These are phyloP conservation scores for Vigna radiata DNA, from an alignment of 306 rosid genomes.

Conservation along the genomic window DNA sequence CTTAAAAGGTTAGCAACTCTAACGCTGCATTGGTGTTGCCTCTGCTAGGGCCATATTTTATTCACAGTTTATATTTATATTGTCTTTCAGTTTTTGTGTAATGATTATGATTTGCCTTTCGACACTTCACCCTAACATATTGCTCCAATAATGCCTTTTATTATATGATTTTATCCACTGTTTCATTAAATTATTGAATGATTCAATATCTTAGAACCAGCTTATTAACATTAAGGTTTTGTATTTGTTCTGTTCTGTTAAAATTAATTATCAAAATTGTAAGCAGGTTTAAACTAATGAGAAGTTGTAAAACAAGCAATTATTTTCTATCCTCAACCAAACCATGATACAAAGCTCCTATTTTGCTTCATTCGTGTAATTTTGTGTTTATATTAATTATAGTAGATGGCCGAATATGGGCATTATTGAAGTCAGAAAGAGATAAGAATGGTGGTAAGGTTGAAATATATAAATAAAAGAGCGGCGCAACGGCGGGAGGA, in stretches of 20 bases:
- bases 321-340: no score
- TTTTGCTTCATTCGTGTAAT: no score
- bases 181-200: constrained; percentile 3
- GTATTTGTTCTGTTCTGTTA: background rate
- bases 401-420: background rate
- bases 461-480: background rate
- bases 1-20: constrained; percentile 20
- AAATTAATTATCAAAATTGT: background rate
- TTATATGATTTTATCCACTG: constrained; percentile 17
- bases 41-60: background rate
- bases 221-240: no score
- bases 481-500: constrained; percentile 38
- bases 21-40: background rate
- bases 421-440: background rate
- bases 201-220: background rate
- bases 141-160: constrained; percentile 35
- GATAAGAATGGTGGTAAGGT: constrained; percentile 14
- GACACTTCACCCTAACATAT: constrained; percentile 18
- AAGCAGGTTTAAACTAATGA: background rate
- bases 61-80: background rate
- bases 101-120: constrained; percentile 37
- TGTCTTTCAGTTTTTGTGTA: constrained; percentile 39
- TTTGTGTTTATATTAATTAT: no score
- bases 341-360: no score
- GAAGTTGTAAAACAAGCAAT: no score